Base-by-base conservation (phyloP, 768 basidiomycete genomes). In the Termitomyces sp. region DNA sequence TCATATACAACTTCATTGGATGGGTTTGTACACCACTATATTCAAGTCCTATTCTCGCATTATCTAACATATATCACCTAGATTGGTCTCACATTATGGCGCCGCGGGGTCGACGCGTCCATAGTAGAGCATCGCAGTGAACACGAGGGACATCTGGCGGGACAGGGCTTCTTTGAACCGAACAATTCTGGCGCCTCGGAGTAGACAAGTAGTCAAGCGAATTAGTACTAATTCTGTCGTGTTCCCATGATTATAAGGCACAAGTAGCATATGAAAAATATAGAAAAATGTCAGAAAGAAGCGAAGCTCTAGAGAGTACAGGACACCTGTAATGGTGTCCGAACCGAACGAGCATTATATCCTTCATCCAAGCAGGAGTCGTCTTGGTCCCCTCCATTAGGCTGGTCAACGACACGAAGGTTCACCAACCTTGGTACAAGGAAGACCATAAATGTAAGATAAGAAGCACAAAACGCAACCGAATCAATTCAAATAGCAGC, bases 341-440 rank as follows among this genome's bases (percentile, higher is more conserved):
- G 18, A 67, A 58, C 66, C 65, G 58, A 58, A 63, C 58, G 71
- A 78, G 88, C 87, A 91, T 90, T 90, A 88, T 83, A 82, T 82
- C 81, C 79, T 74, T 80, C 83, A 69, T 73, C 67, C 72, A 67
- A 63, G 52, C 59, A 24, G 71, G 71, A 73, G 67, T 70, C 14
- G 36, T 90, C 83, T 90, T 69, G 87, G 84, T 87, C 83, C 76
- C 80, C 78, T 84, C 88, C 88, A 91, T 92, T 90, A 84, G 77
- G 86, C 76, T 66, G 63, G 72, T 64, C 77, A 76, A 77, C 78
- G 75, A 75, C 56, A 67, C 63, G 57, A 49, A 62, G 66, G 62
- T 73, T 76, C 72, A 78, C 72, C 78, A 79, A 75, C 86, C 84
- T 87, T 87, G 87, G 84, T 88, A 65, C 63, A 74, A 82, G 80